Evolutionary conservation across 2,329 filamentous ascomycete genomes (phyloP), one percentile per base, ranked within the genome.

Genomic region (Ceratocystis ficicola): DNA sequence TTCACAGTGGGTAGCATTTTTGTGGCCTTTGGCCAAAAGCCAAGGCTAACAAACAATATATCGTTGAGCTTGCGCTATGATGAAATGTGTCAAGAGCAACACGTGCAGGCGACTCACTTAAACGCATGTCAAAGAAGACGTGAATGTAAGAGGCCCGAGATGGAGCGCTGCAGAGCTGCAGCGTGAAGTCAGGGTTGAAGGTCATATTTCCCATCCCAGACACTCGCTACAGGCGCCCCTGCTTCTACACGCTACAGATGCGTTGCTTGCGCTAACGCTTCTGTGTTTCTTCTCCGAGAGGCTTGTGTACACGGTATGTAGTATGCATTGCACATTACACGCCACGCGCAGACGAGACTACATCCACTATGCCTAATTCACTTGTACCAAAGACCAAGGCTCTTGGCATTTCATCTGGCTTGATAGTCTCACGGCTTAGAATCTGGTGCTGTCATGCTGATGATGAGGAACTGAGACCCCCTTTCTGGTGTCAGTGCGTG

Each of bases 11-110:
- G 3, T 32, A 32, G 12, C 0, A 41, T 15, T 41, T 41, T 15
- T 10, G 36, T 41, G 36, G 36, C 10, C 36, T 41, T 41, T 41
- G 10, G 36, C 10, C 3, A 41, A 15, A 41, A 41, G 10, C 36
- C 36, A 41, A 15, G 36, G 12, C 10, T 15, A 41, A 1, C 32
- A 50, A 50, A 25, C 20, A n/a, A 17, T 10, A 36, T 5, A 17
- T 3, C 28, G n/a, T 25, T 20, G 7, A 59, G 55, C 15, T 32
- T 15, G 55, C 28, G 30, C 28, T 36, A 59, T 59, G 28, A 22
- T 36, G 55, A 36, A 36, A 59, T 59, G 55, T n/a, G 28, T 59
- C 28, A 59, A 59, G 55, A n/a, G 28, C 55, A 32, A 59, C n/a
- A 59, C 25, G 28, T 59, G 55, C 55, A 59, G 55, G 7, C 22